phyloP scores from a whole-genome alignment of 306 rosid species.

The Medicago arabica region DNA sequence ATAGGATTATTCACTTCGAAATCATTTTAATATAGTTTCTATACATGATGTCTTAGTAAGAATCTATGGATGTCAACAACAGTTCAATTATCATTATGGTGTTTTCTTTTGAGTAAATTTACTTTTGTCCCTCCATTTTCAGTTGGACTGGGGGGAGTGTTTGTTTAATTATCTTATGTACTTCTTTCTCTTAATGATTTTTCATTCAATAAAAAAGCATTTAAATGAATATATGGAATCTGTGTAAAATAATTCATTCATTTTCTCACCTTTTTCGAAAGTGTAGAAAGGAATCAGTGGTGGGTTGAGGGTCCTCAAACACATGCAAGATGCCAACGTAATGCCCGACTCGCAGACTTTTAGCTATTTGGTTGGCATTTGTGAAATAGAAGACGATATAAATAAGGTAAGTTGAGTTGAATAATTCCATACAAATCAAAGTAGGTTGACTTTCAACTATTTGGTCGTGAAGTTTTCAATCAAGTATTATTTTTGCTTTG shows the following conservation, averaged over 20 bases:
- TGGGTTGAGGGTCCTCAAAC: constrained; percentile 64
- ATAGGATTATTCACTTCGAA: constrained; percentile 4
- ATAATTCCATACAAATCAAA: background rate
- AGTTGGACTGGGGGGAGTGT: background rate
- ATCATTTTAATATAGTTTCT: constrained; percentile 14
- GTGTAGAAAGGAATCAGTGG: constrained; percentile 66
- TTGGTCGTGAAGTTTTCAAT: constrained; percentile 18
- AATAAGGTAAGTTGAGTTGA: constrained; percentile 55
- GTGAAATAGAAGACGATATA: constrained; percentile 69
- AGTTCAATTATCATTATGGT: constrained; percentile 12
- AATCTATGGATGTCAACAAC: constrained; percentile 28
- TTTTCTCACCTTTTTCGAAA: constrained; percentile 33
- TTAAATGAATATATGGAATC: background rate
- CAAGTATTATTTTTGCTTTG: constrained; percentile 20
- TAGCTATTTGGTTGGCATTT: constrained; percentile 62
- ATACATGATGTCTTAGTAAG: constrained; percentile 32
- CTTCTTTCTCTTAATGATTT: constrained; percentile 7
- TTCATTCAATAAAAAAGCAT: background rate
- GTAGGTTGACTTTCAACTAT: background rate
- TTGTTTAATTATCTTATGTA: background rate
- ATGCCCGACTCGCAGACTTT: constrained; percentile 77
- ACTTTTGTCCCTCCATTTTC: background rate
- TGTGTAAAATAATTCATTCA: constrained; percentile 26
- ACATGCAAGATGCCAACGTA: constrained; percentile 63
- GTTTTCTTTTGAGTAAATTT: constrained; percentile 6